Conservation (phyloP, 2,329 filamentous ascomycete species). For the Trichophyton schoenleinii region DNA sequence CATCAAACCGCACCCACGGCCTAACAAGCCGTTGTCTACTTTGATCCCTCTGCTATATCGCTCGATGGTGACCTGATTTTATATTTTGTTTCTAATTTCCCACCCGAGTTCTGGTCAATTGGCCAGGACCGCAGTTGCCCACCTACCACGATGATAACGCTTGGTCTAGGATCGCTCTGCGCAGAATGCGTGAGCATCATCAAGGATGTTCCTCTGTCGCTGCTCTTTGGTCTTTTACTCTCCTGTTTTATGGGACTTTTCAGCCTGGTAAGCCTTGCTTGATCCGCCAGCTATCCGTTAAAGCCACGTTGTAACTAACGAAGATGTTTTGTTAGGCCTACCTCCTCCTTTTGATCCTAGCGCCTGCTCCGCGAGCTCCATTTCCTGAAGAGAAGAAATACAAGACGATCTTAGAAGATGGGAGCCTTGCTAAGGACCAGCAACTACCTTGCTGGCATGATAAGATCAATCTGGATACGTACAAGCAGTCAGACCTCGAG, state of each 20-base stretch:
- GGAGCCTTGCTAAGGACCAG: slow-evolving; percentile 41
- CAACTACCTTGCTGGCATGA: slow-evolving; percentile 80
- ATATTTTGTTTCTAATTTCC: neutral
- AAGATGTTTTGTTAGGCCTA: slow-evolving; percentile 4
- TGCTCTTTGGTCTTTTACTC: slow-evolving; percentile 22
- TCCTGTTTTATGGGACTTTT: slow-evolving; percentile 14
- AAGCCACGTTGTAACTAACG: neutral
- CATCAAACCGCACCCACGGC: neutral
- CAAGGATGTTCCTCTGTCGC: slow-evolving; percentile 19
- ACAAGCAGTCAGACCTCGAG: slow-evolving; percentile 45
- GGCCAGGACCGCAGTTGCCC: slow-evolving; percentile 7
- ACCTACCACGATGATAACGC: slow-evolving; percentile 2
- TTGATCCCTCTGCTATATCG: neutral
- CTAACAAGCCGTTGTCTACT: neutral
- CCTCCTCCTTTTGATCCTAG: slow-evolving; percentile 57
- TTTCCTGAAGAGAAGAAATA: slow-evolving; percentile 74
- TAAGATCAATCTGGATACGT: slow-evolving; percentile 45
- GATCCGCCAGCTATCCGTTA: neutral
- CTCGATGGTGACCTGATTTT: neutral
- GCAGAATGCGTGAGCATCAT: slow-evolving; percentile 23
- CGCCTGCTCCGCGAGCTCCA: slow-evolving; percentile 64
- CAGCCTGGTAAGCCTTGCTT: neutral
- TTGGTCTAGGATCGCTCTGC: slow-evolving; percentile 17
- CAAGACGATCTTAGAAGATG: slow-evolving; percentile 57
- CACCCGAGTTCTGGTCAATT: slow-evolving; percentile 13